Evolutionary conservation across 2,329 filamentous ascomycete species (phyloP), one percentile per base, ranked within the genome.

Genomic region (Ophiobolus disseminans): DNA sequence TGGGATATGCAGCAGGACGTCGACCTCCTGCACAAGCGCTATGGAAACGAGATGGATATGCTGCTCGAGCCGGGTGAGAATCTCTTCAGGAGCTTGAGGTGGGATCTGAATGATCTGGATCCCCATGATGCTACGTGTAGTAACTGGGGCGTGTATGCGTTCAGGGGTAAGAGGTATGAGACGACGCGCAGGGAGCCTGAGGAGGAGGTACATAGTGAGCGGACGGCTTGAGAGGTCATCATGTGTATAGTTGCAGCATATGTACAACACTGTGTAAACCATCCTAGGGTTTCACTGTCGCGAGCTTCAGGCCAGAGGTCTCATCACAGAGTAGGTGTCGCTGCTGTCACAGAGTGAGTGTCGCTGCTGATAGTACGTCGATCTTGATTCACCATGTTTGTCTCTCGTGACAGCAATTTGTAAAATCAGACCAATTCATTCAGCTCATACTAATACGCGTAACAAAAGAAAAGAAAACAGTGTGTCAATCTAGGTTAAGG

Each of bases 81-180:
- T 68, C 82, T 81, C 13, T 99, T 99, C 79, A 84, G 93, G 66
- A 99, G 94, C 76, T 75, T 97, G 70, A 82, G 93, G 65, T 99
- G 95, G 95, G 95, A 99, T 75, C 74, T 99, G 66, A 97, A 99
- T 68, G 95, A 99, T 68, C 78, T 94, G 57, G 94, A 97, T 71
- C 92, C 93, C 5, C 90, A 95, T 69, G 94, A 97, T 73, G 80
- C 97, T 55, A 96, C 88, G 63, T 95, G 91, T 67, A 93, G 94
- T 45, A 99, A 99, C 74, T 99, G 91, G 91, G 94, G 94, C 9
- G 80, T 96, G 2, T 99, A 95, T 91, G 91, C 88, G 11, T 99
- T 99, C 79, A 85, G 94, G 76, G 94, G 94, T 63, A 99, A 99
- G 85, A 88, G 93, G 85, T 97, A 90, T 58, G 87, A 90, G 75